Conservation (phyloP, 106 monocot species). For the Acorus calamus region DNA sequence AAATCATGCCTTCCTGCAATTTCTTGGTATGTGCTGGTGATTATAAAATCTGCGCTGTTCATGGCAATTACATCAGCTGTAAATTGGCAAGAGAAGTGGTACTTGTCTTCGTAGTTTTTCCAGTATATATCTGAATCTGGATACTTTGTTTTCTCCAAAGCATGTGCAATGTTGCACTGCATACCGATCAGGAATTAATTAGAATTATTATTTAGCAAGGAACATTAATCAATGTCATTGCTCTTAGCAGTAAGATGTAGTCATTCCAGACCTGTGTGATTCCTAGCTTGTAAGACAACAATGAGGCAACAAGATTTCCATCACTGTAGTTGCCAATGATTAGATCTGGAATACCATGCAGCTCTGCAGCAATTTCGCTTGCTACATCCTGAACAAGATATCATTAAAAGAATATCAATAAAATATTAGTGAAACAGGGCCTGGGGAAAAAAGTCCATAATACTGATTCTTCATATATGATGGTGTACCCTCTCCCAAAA, state of each 20-base stretch:
- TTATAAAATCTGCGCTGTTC: constrained; percentile 96
- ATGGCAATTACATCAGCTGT: constrained; percentile 93
- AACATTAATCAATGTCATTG: neutral
- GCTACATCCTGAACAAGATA: constrained; percentile 42
- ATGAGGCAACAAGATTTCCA: constrained; percentile 90
- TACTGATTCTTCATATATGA: too few relatives aligned
- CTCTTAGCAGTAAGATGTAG: too few relatives aligned
- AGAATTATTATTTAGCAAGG: neutral
- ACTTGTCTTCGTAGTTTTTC: constrained; percentile 76
- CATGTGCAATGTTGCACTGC: constrained; percentile 95
- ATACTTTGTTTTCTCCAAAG: constrained; percentile 96
- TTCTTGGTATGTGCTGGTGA: constrained; percentile 97
- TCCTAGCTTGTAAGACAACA: constrained; percentile 70
- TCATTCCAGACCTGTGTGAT: constrained; percentile 49
- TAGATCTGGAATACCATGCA: constrained; percentile 70
- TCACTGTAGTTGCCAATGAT: constrained; percentile 94
- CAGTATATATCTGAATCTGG: constrained; percentile 96
- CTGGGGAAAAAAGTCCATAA: too few relatives aligned
- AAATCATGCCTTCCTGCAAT: constrained; percentile 81
- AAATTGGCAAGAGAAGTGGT: constrained; percentile 96
- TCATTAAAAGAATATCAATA: neutral
- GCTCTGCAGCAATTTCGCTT: constrained; percentile 75
- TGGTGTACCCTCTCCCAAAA: too few relatives aligned
- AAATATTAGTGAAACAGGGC: too few relatives aligned
- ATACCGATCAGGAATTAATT: neutral